A percentile compares a stretch with the other conserved stretches of the same genome.
These are phyloP conservation scores for Geotrichum armillariae DNA, from an alignment of 1,139 yeast genomes.

Conservation along the genomic window DNA sequence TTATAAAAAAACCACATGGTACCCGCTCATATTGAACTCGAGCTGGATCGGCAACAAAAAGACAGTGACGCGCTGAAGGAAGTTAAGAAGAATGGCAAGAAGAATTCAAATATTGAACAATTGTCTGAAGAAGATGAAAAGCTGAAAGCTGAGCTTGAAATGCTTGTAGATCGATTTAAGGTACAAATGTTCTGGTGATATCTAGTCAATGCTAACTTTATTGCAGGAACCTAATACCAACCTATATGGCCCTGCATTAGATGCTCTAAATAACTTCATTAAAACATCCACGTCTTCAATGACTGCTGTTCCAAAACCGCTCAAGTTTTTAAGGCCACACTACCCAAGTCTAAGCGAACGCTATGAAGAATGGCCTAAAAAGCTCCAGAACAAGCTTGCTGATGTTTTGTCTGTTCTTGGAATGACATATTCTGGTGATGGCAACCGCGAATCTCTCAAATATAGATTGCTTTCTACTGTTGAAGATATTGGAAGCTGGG, in stretches of 20 bases:
- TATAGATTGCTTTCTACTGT: constrained; percentile 70
- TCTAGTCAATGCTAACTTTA: constrained; percentile 15
- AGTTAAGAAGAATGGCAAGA: constrained; percentile 37
- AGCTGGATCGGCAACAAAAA: constrained; percentile 17
- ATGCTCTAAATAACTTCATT: constrained; percentile 70
- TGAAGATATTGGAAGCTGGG: constrained; percentile 82
- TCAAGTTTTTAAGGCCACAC: constrained; percentile 90
- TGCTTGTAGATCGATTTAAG: constrained; percentile 75
- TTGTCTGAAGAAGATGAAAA: constrained; percentile 91
- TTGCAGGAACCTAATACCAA: constrained; percentile 46
- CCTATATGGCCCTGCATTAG: constrained; percentile 60
- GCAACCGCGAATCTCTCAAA: constrained; percentile 75
- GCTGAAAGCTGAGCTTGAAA: constrained; percentile 81
- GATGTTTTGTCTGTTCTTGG: constrained; percentile 92
- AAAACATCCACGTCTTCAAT: constrained; percentile 94
- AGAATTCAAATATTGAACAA: constrained; percentile 63
- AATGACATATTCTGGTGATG: constrained; percentile 90
- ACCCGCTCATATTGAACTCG: constrained; percentile 11
- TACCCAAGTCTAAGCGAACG: constrained; percentile 65
- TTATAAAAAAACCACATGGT: constrained; percentile 4
- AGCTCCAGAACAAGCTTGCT: constrained; percentile 53
- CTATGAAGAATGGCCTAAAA: constrained; percentile 65
- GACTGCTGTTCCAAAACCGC: constrained; percentile 99
- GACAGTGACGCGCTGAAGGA: constrained; percentile 4
- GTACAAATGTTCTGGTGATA: constrained; percentile 22